Conservation (phyloP, 202 grass and related monocot species). For the Panicum virgatum region DNA sequence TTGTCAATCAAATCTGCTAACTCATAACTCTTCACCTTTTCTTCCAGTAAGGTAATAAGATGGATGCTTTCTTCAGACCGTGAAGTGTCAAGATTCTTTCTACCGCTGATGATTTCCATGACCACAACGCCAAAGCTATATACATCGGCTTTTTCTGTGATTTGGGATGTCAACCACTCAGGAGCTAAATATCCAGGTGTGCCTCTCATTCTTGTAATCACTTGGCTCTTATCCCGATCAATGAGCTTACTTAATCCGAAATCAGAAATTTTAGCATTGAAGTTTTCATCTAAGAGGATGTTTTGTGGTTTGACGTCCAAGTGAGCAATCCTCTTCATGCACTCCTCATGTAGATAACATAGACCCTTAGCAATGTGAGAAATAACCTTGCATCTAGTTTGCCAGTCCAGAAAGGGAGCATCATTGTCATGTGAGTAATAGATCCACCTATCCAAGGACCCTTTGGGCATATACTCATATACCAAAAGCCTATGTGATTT, state of each 20-base stretch:
- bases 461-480: constrained; percentile 58
- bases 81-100: constrained; percentile 36
- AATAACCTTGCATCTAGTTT: constrained; percentile 25
- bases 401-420: constrained; percentile 33
- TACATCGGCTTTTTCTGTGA: constrained; percentile 46
- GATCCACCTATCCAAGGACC: constrained; percentile 49
- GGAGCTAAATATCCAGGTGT: constrained; percentile 41
- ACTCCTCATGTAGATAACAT: constrained; percentile 49
- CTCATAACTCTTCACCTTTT: constrained; percentile 25
- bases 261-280: constrained; percentile 34
- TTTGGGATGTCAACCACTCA: constrained; percentile 48
- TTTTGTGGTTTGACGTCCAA: constrained; percentile 67
- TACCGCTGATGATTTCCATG: constrained; percentile 42
- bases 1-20: constrained; percentile 31
- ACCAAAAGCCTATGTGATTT: constrained; percentile 43
- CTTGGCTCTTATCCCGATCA: constrained; percentile 40
- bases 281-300: constrained; percentile 39
- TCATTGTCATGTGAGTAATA: not conserved
- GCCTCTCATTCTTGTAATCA: constrained; percentile 50
- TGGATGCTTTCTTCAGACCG: constrained; percentile 24
- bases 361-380: constrained; percentile 29
- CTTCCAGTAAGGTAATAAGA: constrained; percentile 27
- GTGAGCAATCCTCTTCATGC: constrained; percentile 53
- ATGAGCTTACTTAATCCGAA: constrained; percentile 33
- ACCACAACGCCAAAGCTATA: constrained; percentile 48